phyloP scores from a whole-genome alignment of 192 early-diverging fungal species.

The Backusella parvicylindrica region DNA sequence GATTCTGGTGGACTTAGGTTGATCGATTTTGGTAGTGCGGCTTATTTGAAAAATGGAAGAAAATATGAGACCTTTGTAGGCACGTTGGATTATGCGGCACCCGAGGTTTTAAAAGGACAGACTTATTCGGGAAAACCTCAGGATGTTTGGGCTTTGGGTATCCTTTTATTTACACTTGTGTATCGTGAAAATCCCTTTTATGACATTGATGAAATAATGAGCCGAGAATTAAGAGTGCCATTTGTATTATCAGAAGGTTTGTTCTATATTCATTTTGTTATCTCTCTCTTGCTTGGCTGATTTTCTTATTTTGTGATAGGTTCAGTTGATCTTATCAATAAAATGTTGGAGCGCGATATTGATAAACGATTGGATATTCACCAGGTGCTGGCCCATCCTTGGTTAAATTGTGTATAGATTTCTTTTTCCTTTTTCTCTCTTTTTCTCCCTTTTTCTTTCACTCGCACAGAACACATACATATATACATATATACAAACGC shows the following conservation, averaged over 20 bases:
- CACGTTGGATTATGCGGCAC: slow-evolving; percentile 74
- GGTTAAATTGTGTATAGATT: slow-evolving; percentile 46
- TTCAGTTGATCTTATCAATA: slow-evolving; percentile 58
- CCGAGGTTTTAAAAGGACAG: slow-evolving; percentile 65
- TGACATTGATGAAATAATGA: slow-evolving; percentile 61
- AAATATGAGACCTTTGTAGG: slow-evolving; percentile 72
- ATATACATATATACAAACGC: background rate
- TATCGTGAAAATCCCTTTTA: slow-evolving; percentile 75
- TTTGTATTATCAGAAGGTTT: slow-evolving; percentile 21
- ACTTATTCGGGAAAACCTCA: slow-evolving; percentile 72
- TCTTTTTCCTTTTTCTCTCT: background rate
- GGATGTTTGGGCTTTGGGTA: slow-evolving; percentile 83
- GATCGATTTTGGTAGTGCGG: slow-evolving; percentile 81
- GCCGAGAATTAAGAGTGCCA: slow-evolving; percentile 38
- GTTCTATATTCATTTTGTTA: background rate
- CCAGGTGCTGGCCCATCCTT: slow-evolving; percentile 69
- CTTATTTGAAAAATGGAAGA: slow-evolving; percentile 49
- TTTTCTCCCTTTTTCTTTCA: background rate
- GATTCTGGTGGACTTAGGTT: slow-evolving; percentile 58
- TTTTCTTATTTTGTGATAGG: slow-evolving; percentile 24
- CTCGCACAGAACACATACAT: background rate
- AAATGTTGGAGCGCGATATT: slow-evolving; percentile 73
- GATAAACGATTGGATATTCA: slow-evolving; percentile 71
- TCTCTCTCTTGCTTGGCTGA: background rate
- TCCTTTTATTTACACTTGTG: slow-evolving; percentile 71